A percentile compares a stretch with the other conserved stretches of the same genome.
Evolutionary conservation across 1,284 basidiomycete genomes (phyloP).

Genomic region (Crucibulum cyathiforme): DNA sequence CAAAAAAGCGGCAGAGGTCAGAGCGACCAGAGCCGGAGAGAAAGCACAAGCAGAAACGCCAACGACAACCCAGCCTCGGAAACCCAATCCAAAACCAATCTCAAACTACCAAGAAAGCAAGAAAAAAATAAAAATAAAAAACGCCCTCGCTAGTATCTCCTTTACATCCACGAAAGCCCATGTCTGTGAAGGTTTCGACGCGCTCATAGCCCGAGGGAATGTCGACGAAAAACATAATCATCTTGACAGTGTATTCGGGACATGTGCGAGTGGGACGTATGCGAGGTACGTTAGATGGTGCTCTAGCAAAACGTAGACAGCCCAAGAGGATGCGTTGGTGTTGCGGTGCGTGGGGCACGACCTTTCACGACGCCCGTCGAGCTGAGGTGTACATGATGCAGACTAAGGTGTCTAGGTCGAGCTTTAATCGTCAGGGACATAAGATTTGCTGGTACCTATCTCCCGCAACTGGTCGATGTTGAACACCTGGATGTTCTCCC

Average conservation of each 20-base stretch:
- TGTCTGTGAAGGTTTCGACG: conserved; percentile 94
- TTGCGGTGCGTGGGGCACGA: conserved; percentile 88
- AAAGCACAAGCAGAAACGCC: too few relatives aligned
- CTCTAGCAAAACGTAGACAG: conserved; percentile 77
- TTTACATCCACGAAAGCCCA: conserved; percentile 86
- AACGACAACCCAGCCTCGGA: conserved; percentile 2
- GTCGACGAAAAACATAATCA: conserved; percentile 69
- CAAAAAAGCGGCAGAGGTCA: too few relatives aligned
- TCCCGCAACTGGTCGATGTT: conserved; percentile 75
- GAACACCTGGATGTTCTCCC: conserved; percentile 64
- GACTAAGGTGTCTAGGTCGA: conserved; percentile 71
- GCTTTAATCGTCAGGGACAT: conserved; percentile 51
- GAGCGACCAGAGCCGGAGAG: too few relatives aligned
- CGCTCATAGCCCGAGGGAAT: conserved; percentile 88
- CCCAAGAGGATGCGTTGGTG: conserved; percentile 85
- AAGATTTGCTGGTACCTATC: conserved; percentile 59
- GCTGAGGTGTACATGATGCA: conserved; percentile 99
- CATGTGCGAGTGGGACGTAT: conserved; percentile 93
- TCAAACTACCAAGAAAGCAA: conserved; percentile 93
- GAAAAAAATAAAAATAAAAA: conserved; percentile 85
- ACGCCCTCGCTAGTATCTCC: conserved; percentile 77
- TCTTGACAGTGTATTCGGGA: conserved; percentile 87
- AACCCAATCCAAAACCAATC: conserved; percentile 95
- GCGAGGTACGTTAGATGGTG: conserved; percentile 85
- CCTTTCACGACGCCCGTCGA: conserved; percentile 94